These are phyloP conservation scores for Trichoderma breve DNA, from an alignment of 2,329 filamentous ascomycete species.

Conservation along the genomic window DNA sequence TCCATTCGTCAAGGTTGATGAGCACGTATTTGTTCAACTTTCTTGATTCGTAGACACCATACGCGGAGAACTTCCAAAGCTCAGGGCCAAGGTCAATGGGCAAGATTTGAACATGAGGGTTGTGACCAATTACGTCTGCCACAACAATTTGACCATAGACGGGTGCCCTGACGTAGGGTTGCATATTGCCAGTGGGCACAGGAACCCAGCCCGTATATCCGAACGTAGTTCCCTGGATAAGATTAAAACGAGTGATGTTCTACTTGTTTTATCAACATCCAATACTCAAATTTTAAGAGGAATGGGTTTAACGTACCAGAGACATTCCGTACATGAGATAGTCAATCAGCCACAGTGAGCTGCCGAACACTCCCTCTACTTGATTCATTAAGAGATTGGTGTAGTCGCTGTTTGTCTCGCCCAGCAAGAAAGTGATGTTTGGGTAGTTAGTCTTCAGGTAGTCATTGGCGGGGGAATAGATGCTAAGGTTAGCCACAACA, in stretches of 20 bases:
- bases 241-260: conserved; percentile 1
- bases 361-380: conserved; percentile 7
- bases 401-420: conserved; percentile 9
- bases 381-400: conserved; percentile 1
- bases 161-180: conserved; percentile 3
- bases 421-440: background rate
- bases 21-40: background rate
- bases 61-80: background rate
- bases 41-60: background rate
- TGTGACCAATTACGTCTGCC: background rate
- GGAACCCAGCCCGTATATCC: conserved; percentile 8
- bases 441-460: background rate
- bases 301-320: background rate
- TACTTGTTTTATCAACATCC: background rate
- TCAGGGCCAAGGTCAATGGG: background rate
- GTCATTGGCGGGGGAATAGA: conserved; percentile 10
- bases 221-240: conserved; percentile 4
- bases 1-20: conserved; percentile 8
- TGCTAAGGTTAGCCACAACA: conserved; percentile 8
- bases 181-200: background rate
- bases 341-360: background rate
- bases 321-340: conserved; percentile 9
- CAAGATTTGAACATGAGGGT: background rate
- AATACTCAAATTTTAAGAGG: no score
- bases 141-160: conserved; percentile 9